These are phyloP conservation scores for Anisogramma anomala DNA, from an alignment of 2,329 filamentous ascomycete genomes.

Conservation along the genomic window DNA sequence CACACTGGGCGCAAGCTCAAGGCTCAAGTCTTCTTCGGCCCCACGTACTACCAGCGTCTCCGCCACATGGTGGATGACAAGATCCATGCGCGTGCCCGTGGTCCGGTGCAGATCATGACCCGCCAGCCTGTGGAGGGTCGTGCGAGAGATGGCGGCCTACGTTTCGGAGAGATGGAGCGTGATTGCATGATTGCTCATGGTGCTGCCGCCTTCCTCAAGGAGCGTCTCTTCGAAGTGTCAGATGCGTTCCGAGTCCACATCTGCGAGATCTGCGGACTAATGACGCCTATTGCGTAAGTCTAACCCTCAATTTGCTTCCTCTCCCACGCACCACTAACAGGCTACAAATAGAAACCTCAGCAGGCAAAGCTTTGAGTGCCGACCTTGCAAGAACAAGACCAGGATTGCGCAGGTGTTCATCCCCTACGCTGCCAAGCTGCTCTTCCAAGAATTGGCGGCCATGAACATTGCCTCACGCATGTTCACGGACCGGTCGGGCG, in stretches of 20 bases:
- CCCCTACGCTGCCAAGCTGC: slow-evolving; percentile 90
- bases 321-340: slow-evolving; percentile 23
- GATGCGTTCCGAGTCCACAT: slow-evolving; percentile 97
- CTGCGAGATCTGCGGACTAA: slow-evolving; percentile 95
- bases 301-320: not conserved
- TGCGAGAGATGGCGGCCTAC: slow-evolving; percentile 91
- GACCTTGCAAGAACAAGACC: slow-evolving; percentile 98
- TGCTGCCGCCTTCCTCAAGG: slow-evolving; percentile 91
- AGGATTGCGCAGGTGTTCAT: slow-evolving; percentile 97
- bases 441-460: slow-evolving; percentile 94
- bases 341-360: slow-evolving; percentile 60
- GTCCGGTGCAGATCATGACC: slow-evolving; percentile 93
- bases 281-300: slow-evolving; percentile 97
- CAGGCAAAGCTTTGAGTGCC: slow-evolving; percentile 91
- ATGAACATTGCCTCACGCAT: slow-evolving; percentile 98
- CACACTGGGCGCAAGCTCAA: slow-evolving; percentile 91
- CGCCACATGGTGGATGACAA: slow-evolving; percentile 99
- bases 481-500: slow-evolving; percentile 79
- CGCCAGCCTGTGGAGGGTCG: slow-evolving; percentile 96
- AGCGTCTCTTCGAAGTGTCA: slow-evolving; percentile 91
- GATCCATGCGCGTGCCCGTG: slow-evolving; percentile 96
- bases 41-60: slow-evolving; percentile 96
- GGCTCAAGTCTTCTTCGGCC: slow-evolving; percentile 91
- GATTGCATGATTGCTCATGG: slow-evolving; percentile 99
- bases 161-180: slow-evolving; percentile 99